phyloP scores from a whole-genome alignment of 208 protist species.

The Balamuthia mandrillaris region DNA sequence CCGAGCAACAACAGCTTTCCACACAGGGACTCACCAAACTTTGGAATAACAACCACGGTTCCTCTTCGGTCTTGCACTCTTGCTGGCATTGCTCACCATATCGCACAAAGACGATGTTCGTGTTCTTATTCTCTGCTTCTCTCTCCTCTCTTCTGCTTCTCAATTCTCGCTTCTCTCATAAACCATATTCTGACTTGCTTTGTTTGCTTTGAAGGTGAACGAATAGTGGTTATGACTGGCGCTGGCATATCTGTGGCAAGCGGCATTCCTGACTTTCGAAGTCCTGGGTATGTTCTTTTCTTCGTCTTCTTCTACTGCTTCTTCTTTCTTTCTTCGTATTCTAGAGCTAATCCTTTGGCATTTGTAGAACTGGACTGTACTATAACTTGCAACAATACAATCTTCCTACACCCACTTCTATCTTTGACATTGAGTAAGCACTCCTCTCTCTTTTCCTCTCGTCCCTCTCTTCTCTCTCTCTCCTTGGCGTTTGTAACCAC shows the following conservation, averaged over 20 bases:
- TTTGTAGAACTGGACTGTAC: slow-evolving; percentile 86
- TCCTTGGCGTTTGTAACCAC: too few species aligned
- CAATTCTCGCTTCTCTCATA: not conserved
- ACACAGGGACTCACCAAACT: too few species aligned
- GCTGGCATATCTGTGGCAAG: slow-evolving; percentile 82
- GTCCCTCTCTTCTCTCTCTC: slow-evolving; percentile 52
- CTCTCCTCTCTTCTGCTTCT: too few species aligned
- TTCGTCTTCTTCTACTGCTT: not conserved
- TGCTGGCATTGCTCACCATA: not conserved
- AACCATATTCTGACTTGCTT: not conserved
- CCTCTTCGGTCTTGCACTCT: not conserved
- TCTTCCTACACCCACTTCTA: slow-evolving; percentile 78
- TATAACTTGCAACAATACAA: slow-evolving; percentile 81
- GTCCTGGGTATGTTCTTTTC: not conserved
- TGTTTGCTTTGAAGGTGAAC: slow-evolving; percentile 63
- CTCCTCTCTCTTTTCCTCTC: not conserved
- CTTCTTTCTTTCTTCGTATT: not conserved
- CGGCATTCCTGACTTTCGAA: slow-evolving; percentile 59
- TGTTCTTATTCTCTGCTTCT: too few species aligned
- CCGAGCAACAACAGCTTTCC: not conserved
- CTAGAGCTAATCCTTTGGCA: slow-evolving; percentile 51
- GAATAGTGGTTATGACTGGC: slow-evolving; percentile 87
- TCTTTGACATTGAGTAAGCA: slow-evolving; percentile 80
- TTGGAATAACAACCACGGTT: too few species aligned
- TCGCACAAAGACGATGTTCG: not conserved